Base-by-base conservation (phyloP, 345 rosid genomes). In the Euphorbia pulcherrima region DNA sequence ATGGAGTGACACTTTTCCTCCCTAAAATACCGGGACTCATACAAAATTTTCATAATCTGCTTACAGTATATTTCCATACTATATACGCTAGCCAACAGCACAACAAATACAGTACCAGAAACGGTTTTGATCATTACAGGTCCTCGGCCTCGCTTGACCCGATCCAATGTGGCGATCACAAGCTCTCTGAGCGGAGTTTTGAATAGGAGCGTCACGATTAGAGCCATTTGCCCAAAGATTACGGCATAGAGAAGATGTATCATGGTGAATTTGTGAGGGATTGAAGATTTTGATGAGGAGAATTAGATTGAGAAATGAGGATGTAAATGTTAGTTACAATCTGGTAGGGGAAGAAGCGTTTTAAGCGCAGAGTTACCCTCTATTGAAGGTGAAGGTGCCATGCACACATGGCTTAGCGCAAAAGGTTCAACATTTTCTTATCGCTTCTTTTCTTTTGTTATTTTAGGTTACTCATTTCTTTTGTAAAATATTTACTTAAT, bases 131-230 rank as follows among this genome's bases (percentile, higher is more conserved):
- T 82, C 68, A 86, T 72, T 41, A 92, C 83, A 14, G 98, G 96
- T 4, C 95, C 98, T 40, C 86, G 77, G 21, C 96, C 98, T 21
- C 92, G 88, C 79, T 92, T 92, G 76, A 83, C 68, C 64, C 85
- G 86, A 74, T 92, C 98, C 71, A 92, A 74, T 26, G 69, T 66
- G 78, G 85, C 6, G 60, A 92, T 82, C 66, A 86, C 87, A 17
- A 90, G 85, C 77, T 88, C 90, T 24, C 98, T 73, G 37, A 92
- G 77, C 37, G 98, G 98, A 26, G 84, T 92, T 65, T 79, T 84
- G 85, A 92, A 92, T 59, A 90, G 80, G 57, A 92, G 85, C 18
- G 72, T 77, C 66, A 92, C 40, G 61, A 90, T 84, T 64, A 92
- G 20, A 33, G 73, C 88, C 92, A 88, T 86, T 62, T 92, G 79